A percentile compares a stretch with the other conserved stretches of the same genome.
phyloP scores from a whole-genome alignment of 228 moss, liverwort and hornwort genomes.

The Sphagnum fallax region DNA sequence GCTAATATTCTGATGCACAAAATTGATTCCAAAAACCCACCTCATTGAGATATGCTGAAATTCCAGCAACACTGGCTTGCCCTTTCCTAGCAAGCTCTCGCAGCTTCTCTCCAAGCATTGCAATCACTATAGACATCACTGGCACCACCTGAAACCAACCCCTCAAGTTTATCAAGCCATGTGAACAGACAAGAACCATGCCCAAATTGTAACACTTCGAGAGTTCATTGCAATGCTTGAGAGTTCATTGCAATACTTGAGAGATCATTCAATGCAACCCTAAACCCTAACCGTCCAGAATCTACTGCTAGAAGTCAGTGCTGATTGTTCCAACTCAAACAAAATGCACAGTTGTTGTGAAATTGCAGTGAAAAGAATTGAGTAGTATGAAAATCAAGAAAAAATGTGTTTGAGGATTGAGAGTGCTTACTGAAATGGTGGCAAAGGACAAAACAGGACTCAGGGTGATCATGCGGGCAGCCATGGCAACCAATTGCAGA shows the following conservation, averaged over 20 bases:
- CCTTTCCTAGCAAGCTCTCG: slow-evolving; percentile 68
- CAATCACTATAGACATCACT: slow-evolving; percentile 87
- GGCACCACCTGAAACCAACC: slow-evolving; percentile 74
- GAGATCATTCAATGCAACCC: no score
- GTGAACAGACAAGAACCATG: background rate
- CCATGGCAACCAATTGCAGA: slow-evolving; percentile 57
- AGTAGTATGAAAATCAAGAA: no score
- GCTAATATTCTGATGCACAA: no score
- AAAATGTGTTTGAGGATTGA: no score
- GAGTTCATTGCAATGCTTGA: no score
- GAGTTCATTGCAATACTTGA: no score
- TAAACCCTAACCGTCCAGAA: no score
- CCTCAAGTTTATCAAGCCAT: background rate
- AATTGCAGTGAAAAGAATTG: no score
- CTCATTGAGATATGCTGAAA: slow-evolving; percentile 96
- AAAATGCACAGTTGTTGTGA: no score
- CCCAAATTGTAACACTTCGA: background rate
- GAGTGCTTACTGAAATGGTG: slow-evolving; percentile 65
- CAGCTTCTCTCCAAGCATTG: slow-evolving; percentile 80
- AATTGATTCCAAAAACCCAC: slow-evolving; percentile 11
- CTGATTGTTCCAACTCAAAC: no score
- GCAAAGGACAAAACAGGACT: slow-evolving; percentile 77
- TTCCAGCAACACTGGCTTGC: slow-evolving; percentile 75
- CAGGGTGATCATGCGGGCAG: slow-evolving; percentile 78
- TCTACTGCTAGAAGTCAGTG: no score